These are phyloP conservation scores for Xerocomus amazonicus DNA, from an alignment of 1,284 basidiomycete species.

Conservation along the genomic window DNA sequence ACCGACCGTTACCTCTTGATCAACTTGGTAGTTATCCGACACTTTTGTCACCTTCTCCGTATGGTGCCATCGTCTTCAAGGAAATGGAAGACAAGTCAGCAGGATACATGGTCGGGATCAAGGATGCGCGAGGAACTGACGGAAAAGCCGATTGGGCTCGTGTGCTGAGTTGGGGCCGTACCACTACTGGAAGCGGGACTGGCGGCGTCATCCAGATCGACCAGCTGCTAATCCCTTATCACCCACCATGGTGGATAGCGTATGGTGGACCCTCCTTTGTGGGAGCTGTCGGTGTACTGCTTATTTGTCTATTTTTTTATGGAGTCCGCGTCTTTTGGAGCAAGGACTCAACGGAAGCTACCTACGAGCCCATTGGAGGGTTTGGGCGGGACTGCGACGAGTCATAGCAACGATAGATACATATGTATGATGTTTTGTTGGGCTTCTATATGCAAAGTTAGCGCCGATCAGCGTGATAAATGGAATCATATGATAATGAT, in stretches of 20 bases:
- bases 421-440: constrained; percentile 14
- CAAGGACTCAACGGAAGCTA: constrained; percentile 72
- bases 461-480: background rate
- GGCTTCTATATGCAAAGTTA: constrained; percentile 4
- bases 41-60: constrained; percentile 61
- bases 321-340: constrained; percentile 62
- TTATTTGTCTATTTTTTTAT: constrained; percentile 72
- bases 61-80: constrained; percentile 81
- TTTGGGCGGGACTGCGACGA: constrained; percentile 64
- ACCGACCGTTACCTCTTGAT: constrained; percentile 67
- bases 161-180: constrained; percentile 78
- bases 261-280: constrained; percentile 64
- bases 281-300: constrained; percentile 50
- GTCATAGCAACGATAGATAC: constrained; percentile 16
- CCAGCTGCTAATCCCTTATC: constrained; percentile 78
- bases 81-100: constrained; percentile 44
- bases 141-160: constrained; percentile 72
- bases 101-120: constrained; percentile 82
- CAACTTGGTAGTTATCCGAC: constrained; percentile 75
- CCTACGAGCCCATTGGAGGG: constrained; percentile 80
- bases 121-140: constrained; percentile 77
- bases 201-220: constrained; percentile 92
- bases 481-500: constrained; percentile 21
- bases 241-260: constrained; percentile 76
- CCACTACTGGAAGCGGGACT: constrained; percentile 61